Base-by-base conservation (phyloP, 2,329 filamentous ascomycete species). In the Berkeleyomyces rouxiae region DNA sequence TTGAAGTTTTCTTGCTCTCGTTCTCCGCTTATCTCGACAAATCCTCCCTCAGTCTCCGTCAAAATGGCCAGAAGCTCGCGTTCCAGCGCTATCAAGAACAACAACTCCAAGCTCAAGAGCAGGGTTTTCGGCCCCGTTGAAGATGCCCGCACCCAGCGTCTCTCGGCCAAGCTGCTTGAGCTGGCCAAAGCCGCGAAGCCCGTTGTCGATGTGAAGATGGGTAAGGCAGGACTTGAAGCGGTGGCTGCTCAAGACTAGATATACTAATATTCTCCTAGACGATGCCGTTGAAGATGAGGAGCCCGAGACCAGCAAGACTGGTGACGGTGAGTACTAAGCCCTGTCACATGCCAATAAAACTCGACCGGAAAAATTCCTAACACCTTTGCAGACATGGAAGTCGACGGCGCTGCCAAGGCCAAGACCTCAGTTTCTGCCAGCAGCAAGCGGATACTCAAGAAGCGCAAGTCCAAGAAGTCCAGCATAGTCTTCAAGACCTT, bases 31-130 rank as follows among this genome's bases (percentile, higher is more conserved):
- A 37, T 31, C 11, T 59, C 16, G 43, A 44, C 36, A 37, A 53
- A 60, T 47, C 7, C 23, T 61, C 63, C 68, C 66, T 68, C 62
- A 53, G 11, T 31, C 3, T 46, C 44, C 33, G 39, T 37, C 53
- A 80, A 63, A 68, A 97, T 96, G 92, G 92, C 91, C 33, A 96
- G 95, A 73, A 87, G 88, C 71, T 78, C 87, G 65, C 82, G 92
- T 72, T 82, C 91, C 67, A 95, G 86, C 72, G 78, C 82, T 67
- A 83, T 79, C 69, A 96, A 96, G 78, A 79, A 80, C 70, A 96
- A 96, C 78, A 90, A 90, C 76, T 80, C 82, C 68, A 85, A 82
- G 69, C 80, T 96, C 67, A 91, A 91, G 73, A 78, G 82, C 67
- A 84, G 83, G 67, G 86, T 96, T 67, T 96, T 95, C 74, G 88